These are phyloP conservation scores for Lachancea cidri DNA, from an alignment of 805 yeast species.

Conservation along the genomic window DNA sequence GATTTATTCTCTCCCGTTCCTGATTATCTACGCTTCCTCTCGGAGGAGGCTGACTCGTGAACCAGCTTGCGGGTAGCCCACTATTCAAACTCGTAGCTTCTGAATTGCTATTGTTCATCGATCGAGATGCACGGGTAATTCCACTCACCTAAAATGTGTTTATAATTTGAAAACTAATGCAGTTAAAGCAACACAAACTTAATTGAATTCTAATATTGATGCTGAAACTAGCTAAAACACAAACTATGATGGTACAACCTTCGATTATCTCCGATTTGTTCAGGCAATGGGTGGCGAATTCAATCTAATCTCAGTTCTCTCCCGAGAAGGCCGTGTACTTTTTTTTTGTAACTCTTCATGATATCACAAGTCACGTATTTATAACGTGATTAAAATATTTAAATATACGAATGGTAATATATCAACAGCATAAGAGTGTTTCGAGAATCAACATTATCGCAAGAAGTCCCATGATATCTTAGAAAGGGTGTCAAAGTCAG, in stretches of 20 bases:
- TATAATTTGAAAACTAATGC: not conserved
- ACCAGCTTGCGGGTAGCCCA: constrained; percentile 22
- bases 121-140: not conserved
- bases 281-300: not conserved
- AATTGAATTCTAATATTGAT: not conserved
- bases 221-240: not conserved
- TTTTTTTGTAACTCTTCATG: not conserved
- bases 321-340: not conserved
- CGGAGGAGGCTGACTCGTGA: constrained; percentile 15
- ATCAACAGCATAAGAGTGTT: too few relatives aligned
- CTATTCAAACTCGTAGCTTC: constrained; percentile 8
- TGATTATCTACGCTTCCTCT: constrained; percentile 14
- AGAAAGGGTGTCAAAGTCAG: too few relatives aligned
- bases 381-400: too few relatives aligned
- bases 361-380: not conserved
- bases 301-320: not conserved
- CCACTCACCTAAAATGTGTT: not conserved
- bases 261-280: not conserved
- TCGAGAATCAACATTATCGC: too few relatives aligned
- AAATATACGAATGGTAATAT: too few relatives aligned
- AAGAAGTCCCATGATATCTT: too few relatives aligned
- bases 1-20: constrained; percentile 14
- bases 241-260: not conserved
- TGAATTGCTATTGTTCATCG: constrained; percentile 5
- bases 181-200: not conserved